These are phyloP conservation scores for Xylaria sp. DNA, from an alignment of 2,329 filamentous ascomycete species.

Conservation along the genomic window DNA sequence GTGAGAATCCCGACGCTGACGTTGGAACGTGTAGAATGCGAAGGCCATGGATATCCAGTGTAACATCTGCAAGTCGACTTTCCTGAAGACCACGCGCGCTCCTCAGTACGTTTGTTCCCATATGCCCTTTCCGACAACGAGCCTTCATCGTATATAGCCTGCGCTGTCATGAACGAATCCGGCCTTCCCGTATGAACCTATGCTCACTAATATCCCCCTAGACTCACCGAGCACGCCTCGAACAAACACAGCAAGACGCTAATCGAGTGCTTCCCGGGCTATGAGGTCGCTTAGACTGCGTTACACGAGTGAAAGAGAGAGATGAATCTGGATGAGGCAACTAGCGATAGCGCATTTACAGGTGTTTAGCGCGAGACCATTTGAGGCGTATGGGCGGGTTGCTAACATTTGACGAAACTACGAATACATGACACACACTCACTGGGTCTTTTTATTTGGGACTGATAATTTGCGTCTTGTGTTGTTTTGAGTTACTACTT, in stretches of 20 bases:
- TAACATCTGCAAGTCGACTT: constrained; percentile 79
- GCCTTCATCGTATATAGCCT: background rate
- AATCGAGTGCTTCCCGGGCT: constrained; percentile 75
- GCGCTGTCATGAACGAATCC: background rate
- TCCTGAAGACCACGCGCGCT: constrained; percentile 80
- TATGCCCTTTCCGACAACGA: constrained; percentile 12
- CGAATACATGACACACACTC: constrained; percentile 34
- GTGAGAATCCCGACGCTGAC: background rate
- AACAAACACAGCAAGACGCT: constrained; percentile 83
- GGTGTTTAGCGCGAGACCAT: constrained; percentile 33
- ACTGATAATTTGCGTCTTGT: constrained; percentile 15
- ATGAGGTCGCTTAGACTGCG: constrained; percentile 39
- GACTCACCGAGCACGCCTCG: constrained; percentile 75
- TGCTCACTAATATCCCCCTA: constrained; percentile 46
- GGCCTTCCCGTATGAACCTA: background rate
- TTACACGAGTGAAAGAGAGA: constrained; percentile 18
- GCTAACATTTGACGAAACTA: constrained; percentile 33
- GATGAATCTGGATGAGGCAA: constrained; percentile 2
- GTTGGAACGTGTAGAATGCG: constrained; percentile 66
- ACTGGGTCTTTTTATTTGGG: background rate
- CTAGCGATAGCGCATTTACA: constrained; percentile 40
- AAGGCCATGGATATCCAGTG: constrained; percentile 82
- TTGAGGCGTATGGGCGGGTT: constrained; percentile 34
- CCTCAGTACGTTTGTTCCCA: constrained; percentile 68
- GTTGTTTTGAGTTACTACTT: constrained; percentile 7